Evolutionary conservation across 2,329 filamentous ascomycete species (phyloP).

Genomic region (Emergomyces orientalis): DNA sequence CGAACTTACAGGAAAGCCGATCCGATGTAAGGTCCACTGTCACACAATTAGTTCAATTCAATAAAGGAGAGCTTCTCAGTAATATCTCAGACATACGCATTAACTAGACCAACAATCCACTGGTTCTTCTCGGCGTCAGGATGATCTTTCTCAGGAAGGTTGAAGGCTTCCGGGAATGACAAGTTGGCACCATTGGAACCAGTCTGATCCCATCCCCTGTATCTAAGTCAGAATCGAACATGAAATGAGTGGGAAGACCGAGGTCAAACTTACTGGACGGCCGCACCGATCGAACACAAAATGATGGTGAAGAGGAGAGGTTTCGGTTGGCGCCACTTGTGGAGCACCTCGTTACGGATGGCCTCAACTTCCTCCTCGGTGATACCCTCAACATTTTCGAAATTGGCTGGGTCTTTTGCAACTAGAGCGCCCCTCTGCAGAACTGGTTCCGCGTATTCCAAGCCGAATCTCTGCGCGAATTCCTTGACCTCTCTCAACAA

Average conservation of each 20-base stretch:
- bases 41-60: slow-evolving; percentile 14
- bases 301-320: slow-evolving; percentile 44
- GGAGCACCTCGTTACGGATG: slow-evolving; percentile 38
- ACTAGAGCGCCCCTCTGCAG: slow-evolving; percentile 43
- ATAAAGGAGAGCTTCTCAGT: slow-evolving; percentile 15
- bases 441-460: slow-evolving; percentile 34
- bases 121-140: slow-evolving; percentile 38
- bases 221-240: slow-evolving; percentile 7
- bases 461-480: slow-evolving; percentile 33
- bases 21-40: slow-evolving; percentile 45
- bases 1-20: slow-evolving; percentile 39
- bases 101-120: slow-evolving; percentile 59
- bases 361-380: slow-evolving; percentile 34
- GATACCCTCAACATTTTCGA: slow-evolving; percentile 37
- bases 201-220: slow-evolving; percentile 43
- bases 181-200: slow-evolving; percentile 47
- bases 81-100: slow-evolving; percentile 44
- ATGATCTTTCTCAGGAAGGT: slow-evolving; percentile 34
- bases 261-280: slow-evolving; percentile 37
- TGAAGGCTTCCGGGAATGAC: slow-evolving; percentile 40
- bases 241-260: neutral
- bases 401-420: slow-evolving; percentile 41
- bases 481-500: slow-evolving; percentile 36
- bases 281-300: slow-evolving; percentile 44
- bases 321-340: slow-evolving; percentile 43